These are phyloP conservation scores for Fraxinus cuspidata DNA, from an alignment of 257 asterid genomes.

Conservation along the genomic window DNA sequence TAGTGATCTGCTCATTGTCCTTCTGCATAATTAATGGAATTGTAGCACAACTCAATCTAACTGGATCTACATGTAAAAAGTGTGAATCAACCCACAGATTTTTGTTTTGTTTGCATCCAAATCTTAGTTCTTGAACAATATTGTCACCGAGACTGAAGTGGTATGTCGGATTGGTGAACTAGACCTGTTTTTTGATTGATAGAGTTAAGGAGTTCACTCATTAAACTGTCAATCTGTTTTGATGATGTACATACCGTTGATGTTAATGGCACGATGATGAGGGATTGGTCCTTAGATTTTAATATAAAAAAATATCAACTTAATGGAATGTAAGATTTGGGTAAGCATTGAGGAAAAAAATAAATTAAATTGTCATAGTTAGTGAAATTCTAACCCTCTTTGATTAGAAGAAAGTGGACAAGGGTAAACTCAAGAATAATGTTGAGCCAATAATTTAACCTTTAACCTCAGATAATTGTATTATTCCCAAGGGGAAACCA, in stretches of 20 bases:
- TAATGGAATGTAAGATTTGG: not conserved
- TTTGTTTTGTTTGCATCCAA: not conserved
- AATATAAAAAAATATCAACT: not conserved
- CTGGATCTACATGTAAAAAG: not conserved
- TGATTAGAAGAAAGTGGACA: not conserved
- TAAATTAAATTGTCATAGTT: not conserved
- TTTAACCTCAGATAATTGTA: not conserved
- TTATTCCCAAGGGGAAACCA: not conserved
- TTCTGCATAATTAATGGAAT: not conserved
- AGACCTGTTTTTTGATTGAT: not conserved
- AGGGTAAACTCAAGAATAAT: conserved; percentile 14
- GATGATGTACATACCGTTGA: not conserved
- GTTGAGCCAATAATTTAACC: not conserved
- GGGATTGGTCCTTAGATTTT: not conserved
- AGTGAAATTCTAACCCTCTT: not conserved
- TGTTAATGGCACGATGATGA: not conserved
- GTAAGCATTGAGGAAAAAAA: not conserved
- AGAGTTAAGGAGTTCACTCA: not conserved
- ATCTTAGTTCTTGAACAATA: not conserved
- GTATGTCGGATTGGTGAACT: not conserved
- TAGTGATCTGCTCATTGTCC: not conserved
- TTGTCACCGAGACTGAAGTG: not conserved
- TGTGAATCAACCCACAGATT: not conserved
- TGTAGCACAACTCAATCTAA: not conserved
- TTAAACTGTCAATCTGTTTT: not conserved